Conservation (phyloP, 495 filamentous ascomycete species). For the Lasiosphaeriaceae sp. region DNA sequence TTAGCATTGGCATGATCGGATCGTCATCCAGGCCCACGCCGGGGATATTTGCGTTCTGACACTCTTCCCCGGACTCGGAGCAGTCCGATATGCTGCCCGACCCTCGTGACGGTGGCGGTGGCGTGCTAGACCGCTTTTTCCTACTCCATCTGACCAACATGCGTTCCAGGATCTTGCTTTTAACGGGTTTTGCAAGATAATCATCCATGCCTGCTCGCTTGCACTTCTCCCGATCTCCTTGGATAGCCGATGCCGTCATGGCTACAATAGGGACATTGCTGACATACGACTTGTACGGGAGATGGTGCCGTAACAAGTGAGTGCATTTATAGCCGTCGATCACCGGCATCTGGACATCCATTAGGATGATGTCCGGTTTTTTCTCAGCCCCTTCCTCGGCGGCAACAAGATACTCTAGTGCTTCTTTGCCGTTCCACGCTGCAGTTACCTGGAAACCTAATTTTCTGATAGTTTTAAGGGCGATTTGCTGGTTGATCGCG, state of each 20-base stretch:
- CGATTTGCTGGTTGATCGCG: slow-evolving; percentile 74
- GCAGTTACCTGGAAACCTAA: slow-evolving; percentile 68
- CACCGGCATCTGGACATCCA: slow-evolving; percentile 85
- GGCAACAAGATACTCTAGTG: slow-evolving; percentile 59
- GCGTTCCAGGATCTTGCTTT: slow-evolving; percentile 61
- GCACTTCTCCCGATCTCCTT: slow-evolving; percentile 78
- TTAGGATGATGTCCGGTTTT: slow-evolving; percentile 73
- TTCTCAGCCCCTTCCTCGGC: slow-evolving; percentile 34
- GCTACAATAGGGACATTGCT: slow-evolving; percentile 68
- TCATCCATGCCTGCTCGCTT: slow-evolving; percentile 77
- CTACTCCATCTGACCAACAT: slow-evolving; percentile 61
- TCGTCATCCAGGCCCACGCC: slow-evolving; percentile 15
- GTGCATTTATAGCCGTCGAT: slow-evolving; percentile 78
- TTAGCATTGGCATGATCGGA: neutral
- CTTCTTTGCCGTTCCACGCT: slow-evolving; percentile 73
- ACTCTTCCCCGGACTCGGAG: slow-evolving; percentile 29
- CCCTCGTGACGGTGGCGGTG: neutral
- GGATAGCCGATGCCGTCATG: slow-evolving; percentile 78
- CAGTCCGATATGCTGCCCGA: slow-evolving; percentile 15
- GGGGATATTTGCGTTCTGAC: slow-evolving; percentile 28
- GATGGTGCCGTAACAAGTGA: slow-evolving; percentile 60
- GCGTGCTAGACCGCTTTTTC: slow-evolving; percentile 14
- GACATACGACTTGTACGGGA: slow-evolving; percentile 50
- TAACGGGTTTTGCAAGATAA: slow-evolving; percentile 76
- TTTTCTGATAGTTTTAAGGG: slow-evolving; percentile 68